Evolutionary conservation across 192 early-diverging fungal genomes (phyloP), one percentile per base, ranked within the genome.

Genomic region (Mortierella claussenii): DNA sequence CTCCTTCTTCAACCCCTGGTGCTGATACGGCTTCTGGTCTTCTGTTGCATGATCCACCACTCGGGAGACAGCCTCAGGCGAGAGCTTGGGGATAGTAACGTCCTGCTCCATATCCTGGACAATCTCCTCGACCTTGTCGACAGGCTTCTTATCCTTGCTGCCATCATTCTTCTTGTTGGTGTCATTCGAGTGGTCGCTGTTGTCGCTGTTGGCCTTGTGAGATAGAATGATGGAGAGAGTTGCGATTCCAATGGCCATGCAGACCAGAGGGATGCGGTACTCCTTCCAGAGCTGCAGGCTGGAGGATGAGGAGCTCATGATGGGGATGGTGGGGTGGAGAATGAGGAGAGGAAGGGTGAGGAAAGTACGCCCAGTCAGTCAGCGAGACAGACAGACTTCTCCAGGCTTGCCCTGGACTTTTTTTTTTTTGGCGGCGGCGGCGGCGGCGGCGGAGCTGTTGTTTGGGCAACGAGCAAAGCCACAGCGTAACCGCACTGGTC

Each of bases 241-340:
- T 17, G 73, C 73, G 42, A 76, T 67, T 4, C 64, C 73, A 21
- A 76, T 27, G 42, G 73, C 73, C 58, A 76, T 60, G 47, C 73
- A 76, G 53, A 76, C 73, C 50, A 76, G 31, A 7, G 73, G 73
- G 40, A 76, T 54, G 42, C 73, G 63, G 65, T 76, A 76, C 64
- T 76, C 73, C 59, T 67, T 66, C 73, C 73, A 76, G 34, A 76
- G 52, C 40, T 76, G 73, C 1, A 76, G 52, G 45, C 45, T 53
- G 26, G 73, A 67, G 46, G 73, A 65, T 10, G 71, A 53, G 6
- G 73, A 60, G 21, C 30, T 47, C 71, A 75, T 75, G 37, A 28
- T 46, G 23, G n/a, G 10, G 45, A 30, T 46, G 43, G 31, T 15
- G 8, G 26, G 48, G 9, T 7, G 46, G 58, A 50, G 33, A n/a